Evolutionary conservation across 352 stramenopile genomes (phyloP).

Genomic region (Globisporangium megalacanthum): DNA sequence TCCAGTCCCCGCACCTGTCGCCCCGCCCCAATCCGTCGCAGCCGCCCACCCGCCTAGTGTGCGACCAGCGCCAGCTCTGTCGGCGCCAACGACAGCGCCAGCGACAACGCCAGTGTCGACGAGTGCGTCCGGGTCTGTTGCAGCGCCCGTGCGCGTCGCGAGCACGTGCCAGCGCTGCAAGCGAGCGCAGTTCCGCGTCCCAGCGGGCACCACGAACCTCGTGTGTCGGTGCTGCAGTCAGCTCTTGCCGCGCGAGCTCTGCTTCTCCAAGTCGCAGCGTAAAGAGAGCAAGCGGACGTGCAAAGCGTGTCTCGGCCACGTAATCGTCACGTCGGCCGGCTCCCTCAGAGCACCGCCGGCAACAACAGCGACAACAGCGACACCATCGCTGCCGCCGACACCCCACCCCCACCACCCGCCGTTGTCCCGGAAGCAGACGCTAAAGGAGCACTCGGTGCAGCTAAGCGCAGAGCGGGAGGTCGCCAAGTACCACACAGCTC

Average conservation of each 20-base stretch:
- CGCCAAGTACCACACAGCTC: slow-evolving; percentile 15
- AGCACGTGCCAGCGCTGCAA: neutral
- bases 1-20: no score
- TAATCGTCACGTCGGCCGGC: no score
- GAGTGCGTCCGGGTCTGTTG: no score
- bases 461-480: slow-evolving; percentile 8
- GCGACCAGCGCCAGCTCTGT: no score
- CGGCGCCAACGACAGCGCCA: no score
- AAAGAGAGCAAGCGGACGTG: neutral
- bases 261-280: slow-evolving; percentile 5
- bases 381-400: neutral
- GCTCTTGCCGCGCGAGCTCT: neutral
- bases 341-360: no score
- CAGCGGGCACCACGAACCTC: neutral
- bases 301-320: slow-evolving; percentile 2
- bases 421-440: no score
- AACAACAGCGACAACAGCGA: neutral
- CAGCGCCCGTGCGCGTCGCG: neutral
- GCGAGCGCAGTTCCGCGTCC: neutral
- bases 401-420: no score
- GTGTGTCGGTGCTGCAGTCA: slow-evolving; percentile 1
- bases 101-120: no score
- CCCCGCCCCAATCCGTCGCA: no score
- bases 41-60: no score
- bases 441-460: no score